Evolutionary conservation across 768 basidiomycete genomes (phyloP).

Genomic region (Candolleomyces eurysporus): DNA sequence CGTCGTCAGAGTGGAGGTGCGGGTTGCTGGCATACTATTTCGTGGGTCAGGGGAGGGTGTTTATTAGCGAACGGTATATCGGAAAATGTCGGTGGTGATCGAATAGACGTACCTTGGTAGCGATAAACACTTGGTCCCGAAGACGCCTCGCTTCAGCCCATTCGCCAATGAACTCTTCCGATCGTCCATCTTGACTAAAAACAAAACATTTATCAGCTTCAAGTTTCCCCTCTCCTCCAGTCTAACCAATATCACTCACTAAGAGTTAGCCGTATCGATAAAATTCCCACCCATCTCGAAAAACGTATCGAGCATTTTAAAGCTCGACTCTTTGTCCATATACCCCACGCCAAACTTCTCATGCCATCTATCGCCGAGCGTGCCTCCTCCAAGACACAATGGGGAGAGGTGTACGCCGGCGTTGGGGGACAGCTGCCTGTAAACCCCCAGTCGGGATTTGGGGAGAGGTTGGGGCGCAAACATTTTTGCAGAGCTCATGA

Average conservation of each 20-base stretch:
- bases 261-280: slow-evolving; percentile 48
- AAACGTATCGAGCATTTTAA: slow-evolving; percentile 45
- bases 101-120: slow-evolving; percentile 32
- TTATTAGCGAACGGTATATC: neutral
- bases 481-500: no score
- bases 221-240: neutral
- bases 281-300: slow-evolving; percentile 46
- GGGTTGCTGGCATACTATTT: slow-evolving; percentile 33
- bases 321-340: slow-evolving; percentile 41
- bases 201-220: neutral
- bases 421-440: slow-evolving; percentile 26
- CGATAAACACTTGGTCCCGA: slow-evolving; percentile 47
- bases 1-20: slow-evolving; percentile 12
- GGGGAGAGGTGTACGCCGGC: slow-evolving; percentile 41
- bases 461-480: slow-evolving; percentile 21
- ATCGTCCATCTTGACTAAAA: slow-evolving; percentile 50
- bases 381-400: slow-evolving; percentile 35
- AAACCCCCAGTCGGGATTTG: slow-evolving; percentile 23
- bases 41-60: neutral
- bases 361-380: slow-evolving; percentile 34
- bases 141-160: slow-evolving; percentile 47
- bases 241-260: slow-evolving; percentile 23
- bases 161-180: slow-evolving; percentile 53
- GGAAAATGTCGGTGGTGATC: neutral
- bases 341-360: slow-evolving; percentile 18